A percentile compares a stretch with the other conserved stretches of the same genome.
Conservation (phyloP, 345 rosid genomes). For the Populus ilicifolia region DNA sequence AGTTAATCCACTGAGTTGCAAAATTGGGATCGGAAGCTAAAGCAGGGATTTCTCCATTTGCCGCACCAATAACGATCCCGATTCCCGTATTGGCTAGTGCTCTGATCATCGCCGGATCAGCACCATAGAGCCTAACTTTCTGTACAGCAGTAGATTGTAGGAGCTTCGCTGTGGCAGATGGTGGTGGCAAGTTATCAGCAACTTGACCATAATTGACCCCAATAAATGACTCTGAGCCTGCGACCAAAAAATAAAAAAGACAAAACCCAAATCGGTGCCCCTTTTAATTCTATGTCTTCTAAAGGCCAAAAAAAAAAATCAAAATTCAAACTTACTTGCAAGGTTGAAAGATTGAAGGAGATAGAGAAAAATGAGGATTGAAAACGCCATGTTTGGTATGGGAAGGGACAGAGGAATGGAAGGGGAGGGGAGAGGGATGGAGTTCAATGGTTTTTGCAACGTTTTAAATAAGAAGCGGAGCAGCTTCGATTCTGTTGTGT, state of each 20-base stretch:
- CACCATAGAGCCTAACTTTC: conserved; percentile 71
- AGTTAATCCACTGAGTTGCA: conserved; percentile 59
- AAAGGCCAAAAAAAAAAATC: background rate
- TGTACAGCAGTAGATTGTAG: conserved; percentile 67
- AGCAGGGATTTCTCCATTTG: conserved; percentile 70
- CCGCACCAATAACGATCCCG: conserved; percentile 64
- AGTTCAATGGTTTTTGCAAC: background rate
- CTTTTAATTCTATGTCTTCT: background rate
- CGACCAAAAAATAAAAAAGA: background rate
- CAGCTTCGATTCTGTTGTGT: background rate
- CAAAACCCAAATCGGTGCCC: background rate
- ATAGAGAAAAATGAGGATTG: conserved; percentile 21
- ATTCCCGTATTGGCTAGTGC: conserved; percentile 76
- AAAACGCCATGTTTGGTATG: conserved; percentile 4
- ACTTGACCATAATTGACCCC: conserved; percentile 84
- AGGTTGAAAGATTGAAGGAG: conserved; percentile 28
- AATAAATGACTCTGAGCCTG: conserved; percentile 69
- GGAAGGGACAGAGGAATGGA: background rate
- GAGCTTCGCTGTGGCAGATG: conserved; percentile 66
- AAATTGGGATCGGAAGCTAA: conserved; percentile 63
- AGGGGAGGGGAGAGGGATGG: background rate
- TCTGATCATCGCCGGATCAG: conserved; percentile 65
- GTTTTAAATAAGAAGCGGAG: background rate
- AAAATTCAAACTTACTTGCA: conserved; percentile 39
- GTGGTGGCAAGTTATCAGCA: conserved; percentile 79